phyloP scores from a whole-genome alignment of 352 stramenopile species.

The Pythium brassicae region DNA sequence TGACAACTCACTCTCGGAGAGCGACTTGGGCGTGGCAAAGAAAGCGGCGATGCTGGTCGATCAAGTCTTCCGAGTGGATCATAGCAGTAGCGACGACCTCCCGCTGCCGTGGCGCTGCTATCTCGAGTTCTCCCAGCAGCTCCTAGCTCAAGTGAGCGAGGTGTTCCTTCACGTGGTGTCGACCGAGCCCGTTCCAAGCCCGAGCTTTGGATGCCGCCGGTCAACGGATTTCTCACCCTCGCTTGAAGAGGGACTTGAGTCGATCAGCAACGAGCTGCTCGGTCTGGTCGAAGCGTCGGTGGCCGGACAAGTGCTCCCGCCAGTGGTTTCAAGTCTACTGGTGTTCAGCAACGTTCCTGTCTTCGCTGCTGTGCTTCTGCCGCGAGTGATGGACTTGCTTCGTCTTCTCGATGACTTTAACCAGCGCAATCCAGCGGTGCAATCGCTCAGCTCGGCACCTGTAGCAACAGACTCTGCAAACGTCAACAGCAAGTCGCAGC shows the following conservation, averaged over 20 bases:
- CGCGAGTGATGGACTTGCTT: conserved; percentile 37
- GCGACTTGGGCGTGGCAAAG: conserved; percentile 9
- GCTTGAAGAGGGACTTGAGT: neutral
- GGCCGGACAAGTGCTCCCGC: conserved; percentile 49
- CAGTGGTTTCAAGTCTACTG: conserved; percentile 48
- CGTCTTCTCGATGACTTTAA: conserved; percentile 48
- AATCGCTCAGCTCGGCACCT: conserved; percentile 23
- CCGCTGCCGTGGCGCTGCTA: conserved; percentile 41
- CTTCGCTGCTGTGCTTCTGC: conserved; percentile 46
- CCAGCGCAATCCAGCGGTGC: conserved; percentile 9
- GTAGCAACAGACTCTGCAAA: conserved; percentile 12
- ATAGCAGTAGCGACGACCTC: conserved; percentile 16
- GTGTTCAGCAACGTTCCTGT: conserved; percentile 52
- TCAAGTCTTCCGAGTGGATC: conserved; percentile 30
- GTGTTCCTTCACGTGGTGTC: conserved; percentile 24
- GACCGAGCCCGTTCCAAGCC: conserved; percentile 22
- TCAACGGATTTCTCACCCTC: neutral
- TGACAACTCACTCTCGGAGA: neutral
- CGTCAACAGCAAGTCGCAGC: neutral
- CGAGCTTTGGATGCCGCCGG: conserved; percentile 15
- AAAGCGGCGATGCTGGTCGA: conserved; percentile 25
- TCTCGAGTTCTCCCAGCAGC: conserved; percentile 32
- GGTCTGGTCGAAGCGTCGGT: conserved; percentile 35
- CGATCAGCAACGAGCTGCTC: conserved; percentile 11
- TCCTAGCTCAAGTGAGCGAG: conserved; percentile 27